These are phyloP conservation scores for Monilinia polystroma DNA, from an alignment of 2,329 filamentous ascomycete genomes.

Conservation along the genomic window DNA sequence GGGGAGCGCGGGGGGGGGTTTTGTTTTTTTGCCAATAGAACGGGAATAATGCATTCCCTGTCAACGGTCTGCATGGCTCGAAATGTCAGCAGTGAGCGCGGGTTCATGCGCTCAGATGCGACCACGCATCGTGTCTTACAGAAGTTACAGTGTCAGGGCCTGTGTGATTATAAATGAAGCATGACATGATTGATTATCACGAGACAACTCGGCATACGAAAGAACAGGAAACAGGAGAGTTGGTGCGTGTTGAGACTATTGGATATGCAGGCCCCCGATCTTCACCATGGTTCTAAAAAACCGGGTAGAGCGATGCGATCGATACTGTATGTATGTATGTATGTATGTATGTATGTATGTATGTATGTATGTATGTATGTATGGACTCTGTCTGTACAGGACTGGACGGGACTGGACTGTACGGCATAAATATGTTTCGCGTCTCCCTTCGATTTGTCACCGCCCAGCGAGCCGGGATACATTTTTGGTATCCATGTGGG, in stretches of 20 bases:
- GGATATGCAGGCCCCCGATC: constrained; percentile 17
- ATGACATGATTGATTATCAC: constrained; percentile 9
- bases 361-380: too few species aligned
- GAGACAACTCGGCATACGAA: background rate
- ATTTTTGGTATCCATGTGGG: constrained; percentile 12
- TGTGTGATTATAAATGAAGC: background rate
- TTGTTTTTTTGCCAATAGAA: background rate
- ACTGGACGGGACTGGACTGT: too few species aligned
- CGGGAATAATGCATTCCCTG: constrained; percentile 4
- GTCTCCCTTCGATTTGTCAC: constrained; percentile 23
- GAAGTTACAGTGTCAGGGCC: background rate
- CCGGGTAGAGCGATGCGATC: constrained; percentile 17
- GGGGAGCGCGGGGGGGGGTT: too few species aligned
- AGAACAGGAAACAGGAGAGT: too few species aligned
- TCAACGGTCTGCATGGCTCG: constrained; percentile 8
- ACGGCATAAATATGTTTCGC: constrained; percentile 27
- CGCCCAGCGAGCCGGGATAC: constrained; percentile 20
- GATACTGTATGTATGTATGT: background rate
- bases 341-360: too few species aligned
- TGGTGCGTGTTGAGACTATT: background rate
- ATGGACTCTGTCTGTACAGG: too few species aligned
- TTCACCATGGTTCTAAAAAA: constrained; percentile 29
- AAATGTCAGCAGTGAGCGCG: constrained; percentile 7
- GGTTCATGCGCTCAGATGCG: constrained; percentile 5
- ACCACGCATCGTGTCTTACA: background rate